Evolutionary conservation across 306 rosid genomes (phyloP), one percentile per base, ranked within the genome.

Genomic region (Betula pendula): DNA sequence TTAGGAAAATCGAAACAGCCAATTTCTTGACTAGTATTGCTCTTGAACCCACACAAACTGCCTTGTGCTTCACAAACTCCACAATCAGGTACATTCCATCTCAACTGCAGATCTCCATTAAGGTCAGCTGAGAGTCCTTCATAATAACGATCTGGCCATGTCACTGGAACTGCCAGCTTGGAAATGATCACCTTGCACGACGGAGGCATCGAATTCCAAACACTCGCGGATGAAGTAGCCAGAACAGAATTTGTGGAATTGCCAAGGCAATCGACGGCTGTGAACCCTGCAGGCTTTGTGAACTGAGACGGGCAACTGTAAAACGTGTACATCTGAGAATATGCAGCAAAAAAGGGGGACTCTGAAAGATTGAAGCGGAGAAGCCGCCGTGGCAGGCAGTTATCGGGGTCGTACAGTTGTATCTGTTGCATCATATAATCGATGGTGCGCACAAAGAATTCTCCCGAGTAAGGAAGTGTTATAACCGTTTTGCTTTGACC

Each of bases 11-110:
- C 3, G 83, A 53, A 74, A 83, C 96, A 90, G 38, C 72, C 70
- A 70, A 85, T 79, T 51, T 67, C 86, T 59, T 56, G 71, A 76
- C 81, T 87, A 4, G 80, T 65, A 73, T 69, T 87, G 85, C 66
- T 87, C 62, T 48, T 20, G 66, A 84, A 82, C 52, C 91, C 86
- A 52, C 97, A 93, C 45, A 68, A 20, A 13, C 76, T 79, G 14
- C 86, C 87, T 58, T 81, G 60, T 25, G 53, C 29, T 80, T 93
- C 92, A 15, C 97, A 93, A 22, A 8, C 47, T 70, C 79, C 71
- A 69, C 97, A 93, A 47, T 79, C 79, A 6, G 96, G 97, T 15
- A 22, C 20, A 35, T 76, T 24, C 97, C 97, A 90, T 33, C 82
- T 77, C 74, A 89, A 69, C 12, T 3, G 51, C 58, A 93, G 85